Evolutionary conservation across 2,329 filamentous ascomycete species (phyloP).

Genomic region (Fusarium duplospermum): DNA sequence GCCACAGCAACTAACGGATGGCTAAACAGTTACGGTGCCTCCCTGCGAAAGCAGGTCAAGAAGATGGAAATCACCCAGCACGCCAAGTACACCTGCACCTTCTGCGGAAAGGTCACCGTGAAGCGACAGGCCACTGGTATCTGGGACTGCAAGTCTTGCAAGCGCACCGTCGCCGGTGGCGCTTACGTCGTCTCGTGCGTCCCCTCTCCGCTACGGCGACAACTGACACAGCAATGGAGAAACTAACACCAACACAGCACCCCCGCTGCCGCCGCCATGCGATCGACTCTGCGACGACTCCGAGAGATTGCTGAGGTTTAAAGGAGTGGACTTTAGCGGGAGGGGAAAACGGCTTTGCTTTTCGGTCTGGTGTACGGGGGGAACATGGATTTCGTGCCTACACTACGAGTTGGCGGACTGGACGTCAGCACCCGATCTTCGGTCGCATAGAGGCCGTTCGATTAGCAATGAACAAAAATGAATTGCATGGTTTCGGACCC

Average conservation of each 20-base stretch:
- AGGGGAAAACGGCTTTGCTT: conserved; percentile 56
- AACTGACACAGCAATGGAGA: conserved; percentile 5
- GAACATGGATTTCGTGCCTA: conserved; percentile 57
- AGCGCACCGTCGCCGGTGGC: conserved; percentile 80
- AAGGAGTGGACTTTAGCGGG: conserved; percentile 54
- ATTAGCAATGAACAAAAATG: conserved; percentile 57
- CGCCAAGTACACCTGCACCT: conserved; percentile 96
- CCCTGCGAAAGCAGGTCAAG: conserved; percentile 95
- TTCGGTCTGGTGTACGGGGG: conserved; percentile 61
- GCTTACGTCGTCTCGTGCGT: conserved; percentile 98
- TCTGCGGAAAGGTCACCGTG: conserved; percentile 97
- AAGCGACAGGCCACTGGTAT: conserved; percentile 92
- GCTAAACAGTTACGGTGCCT: conserved; percentile 89
- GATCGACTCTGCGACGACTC: conserved; percentile 96
- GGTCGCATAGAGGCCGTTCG: conserved; percentile 55
- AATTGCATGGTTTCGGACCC: conserved; percentile 52
- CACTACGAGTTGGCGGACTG: conserved; percentile 56
- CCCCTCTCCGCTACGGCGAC: conserved; percentile 4
- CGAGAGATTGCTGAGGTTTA: conserved; percentile 98
- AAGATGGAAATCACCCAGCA: conserved; percentile 99
- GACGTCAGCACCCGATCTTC: conserved; percentile 55
- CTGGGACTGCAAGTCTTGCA: conserved; percentile 96
- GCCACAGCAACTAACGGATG: conserved; percentile 42
- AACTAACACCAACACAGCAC: conserved; percentile 70
- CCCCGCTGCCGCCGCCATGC: conserved; percentile 91